These are phyloP conservation scores for Fusarium subtropicale DNA, from an alignment of 2,329 filamentous ascomycete genomes.

Conservation along the genomic window DNA sequence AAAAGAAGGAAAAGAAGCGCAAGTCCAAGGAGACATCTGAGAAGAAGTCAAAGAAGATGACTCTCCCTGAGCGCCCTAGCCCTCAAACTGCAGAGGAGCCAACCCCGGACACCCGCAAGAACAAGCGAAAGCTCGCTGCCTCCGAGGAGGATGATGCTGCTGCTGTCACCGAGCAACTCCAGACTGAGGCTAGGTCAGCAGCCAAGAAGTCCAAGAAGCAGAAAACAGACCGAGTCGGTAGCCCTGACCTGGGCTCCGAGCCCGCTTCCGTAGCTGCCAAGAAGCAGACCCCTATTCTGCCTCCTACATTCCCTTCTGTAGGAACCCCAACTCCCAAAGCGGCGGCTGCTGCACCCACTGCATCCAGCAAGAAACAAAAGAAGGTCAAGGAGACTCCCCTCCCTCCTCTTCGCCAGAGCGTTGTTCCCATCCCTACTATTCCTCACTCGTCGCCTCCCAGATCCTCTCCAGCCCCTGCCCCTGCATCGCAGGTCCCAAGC, in stretches of 20 bases:
- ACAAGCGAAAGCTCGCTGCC: constrained; percentile 53
- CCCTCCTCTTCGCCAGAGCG: constrained; percentile 47
- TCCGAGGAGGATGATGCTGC: constrained; percentile 56
- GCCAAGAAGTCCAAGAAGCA: constrained; percentile 58
- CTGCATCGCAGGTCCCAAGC: constrained; percentile 22
- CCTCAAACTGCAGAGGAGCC: constrained; percentile 32
- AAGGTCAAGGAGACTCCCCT: constrained; percentile 49
- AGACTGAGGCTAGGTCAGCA: constrained; percentile 50
- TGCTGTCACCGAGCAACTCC: constrained; percentile 52
- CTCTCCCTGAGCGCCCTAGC: constrained; percentile 16
- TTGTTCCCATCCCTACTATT: constrained; percentile 52
- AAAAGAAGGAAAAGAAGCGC: constrained; percentile 52
- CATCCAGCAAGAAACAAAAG: constrained; percentile 48
- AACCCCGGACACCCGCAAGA: constrained; percentile 48
- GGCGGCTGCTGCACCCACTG: constrained; percentile 39
- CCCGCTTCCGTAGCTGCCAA: constrained; percentile 42
- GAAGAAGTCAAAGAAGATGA: constrained; percentile 50
- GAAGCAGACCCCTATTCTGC: constrained; percentile 51
- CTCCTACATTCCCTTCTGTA: constrained; percentile 49
- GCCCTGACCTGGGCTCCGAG: constrained; percentile 53
- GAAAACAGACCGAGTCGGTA: constrained; percentile 50
- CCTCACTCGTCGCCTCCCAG: constrained; percentile 49
- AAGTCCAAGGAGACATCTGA: constrained; percentile 44
- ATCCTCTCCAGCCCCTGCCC: constrained; percentile 40
- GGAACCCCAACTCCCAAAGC: constrained; percentile 44